Conservation (phyloP, 2,329 filamentous ascomycete species). For the Cladosporium austrohemisphaericum region DNA sequence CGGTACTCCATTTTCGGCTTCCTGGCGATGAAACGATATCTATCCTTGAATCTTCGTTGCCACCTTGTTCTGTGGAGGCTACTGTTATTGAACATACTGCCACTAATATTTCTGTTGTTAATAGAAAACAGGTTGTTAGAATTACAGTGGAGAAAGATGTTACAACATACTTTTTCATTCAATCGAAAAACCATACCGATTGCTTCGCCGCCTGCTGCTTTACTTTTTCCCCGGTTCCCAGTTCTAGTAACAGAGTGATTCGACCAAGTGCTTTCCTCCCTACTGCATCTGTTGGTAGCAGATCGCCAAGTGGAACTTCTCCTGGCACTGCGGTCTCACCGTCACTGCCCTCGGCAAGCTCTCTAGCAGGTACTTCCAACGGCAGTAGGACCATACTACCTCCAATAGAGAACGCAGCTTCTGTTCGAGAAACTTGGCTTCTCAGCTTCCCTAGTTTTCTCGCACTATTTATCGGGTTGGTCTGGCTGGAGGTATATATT, state of each 20-base stretch:
- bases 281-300: background rate
- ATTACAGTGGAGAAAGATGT: background rate
- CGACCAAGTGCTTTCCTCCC: background rate
- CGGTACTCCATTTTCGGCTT: background rate
- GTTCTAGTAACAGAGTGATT: background rate
- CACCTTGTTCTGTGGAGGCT: background rate
- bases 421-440: background rate
- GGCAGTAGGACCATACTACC: background rate
- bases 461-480: background rate
- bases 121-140: background rate
- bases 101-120: background rate
- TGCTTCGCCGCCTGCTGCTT: background rate
- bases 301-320: background rate
- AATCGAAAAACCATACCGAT: background rate
- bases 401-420: background rate
- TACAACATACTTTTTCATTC: background rate
- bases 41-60: background rate
- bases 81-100: background rate
- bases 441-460: background rate
- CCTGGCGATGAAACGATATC: background rate
- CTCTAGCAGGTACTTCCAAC: background rate
- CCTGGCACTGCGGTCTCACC: background rate
- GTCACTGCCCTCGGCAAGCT: background rate
- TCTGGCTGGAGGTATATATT: background rate
- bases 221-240: background rate